A percentile compares a stretch with the other conserved stretches of the same genome.
Conservation (phyloP, 139 green algal species). For the Closterium sp. region DNA sequence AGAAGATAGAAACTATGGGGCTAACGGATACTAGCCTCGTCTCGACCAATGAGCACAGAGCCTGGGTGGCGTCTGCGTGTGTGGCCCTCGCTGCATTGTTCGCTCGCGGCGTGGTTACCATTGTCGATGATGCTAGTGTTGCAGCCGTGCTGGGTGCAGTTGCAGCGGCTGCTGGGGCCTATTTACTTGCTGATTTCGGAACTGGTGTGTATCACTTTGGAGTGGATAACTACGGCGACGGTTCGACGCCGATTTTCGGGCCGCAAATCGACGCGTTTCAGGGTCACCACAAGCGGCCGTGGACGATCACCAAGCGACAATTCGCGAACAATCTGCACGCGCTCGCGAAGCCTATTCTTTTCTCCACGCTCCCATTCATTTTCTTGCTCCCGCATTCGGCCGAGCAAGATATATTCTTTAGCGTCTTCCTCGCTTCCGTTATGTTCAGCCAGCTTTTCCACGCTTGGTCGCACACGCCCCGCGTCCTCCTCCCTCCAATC, state of each 20-base stretch:
- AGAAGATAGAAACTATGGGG: slow-evolving; percentile 31
- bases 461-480: slow-evolving; percentile 91
- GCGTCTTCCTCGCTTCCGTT: slow-evolving; percentile 73
- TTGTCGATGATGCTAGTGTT: background rate
- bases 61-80: slow-evolving; percentile 21
- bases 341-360: slow-evolving; percentile 54
- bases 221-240: slow-evolving; percentile 93
- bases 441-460: slow-evolving; percentile 96
- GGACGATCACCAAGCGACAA: slow-evolving; percentile 96
- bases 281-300: slow-evolving; percentile 90
- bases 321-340: slow-evolving; percentile 92
- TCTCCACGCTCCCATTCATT: slow-evolving; percentile 47
- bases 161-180: slow-evolving; percentile 13
- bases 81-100: slow-evolving; percentile 9
- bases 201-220: slow-evolving; percentile 84
- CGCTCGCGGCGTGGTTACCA: background rate
- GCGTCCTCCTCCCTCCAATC: slow-evolving; percentile 68
- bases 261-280: slow-evolving; percentile 69
- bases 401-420: slow-evolving; percentile 65
- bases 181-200: slow-evolving; percentile 57
- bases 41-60: slow-evolving; percentile 25
- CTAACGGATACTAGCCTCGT: slow-evolving; percentile 28
- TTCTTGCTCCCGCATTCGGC: slow-evolving; percentile 54
- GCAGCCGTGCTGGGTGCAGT: background rate
- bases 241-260: slow-evolving; percentile 85